Evolutionary conservation across 257 asterid species (phyloP).

Genomic region (Penstemon eatonii): DNA sequence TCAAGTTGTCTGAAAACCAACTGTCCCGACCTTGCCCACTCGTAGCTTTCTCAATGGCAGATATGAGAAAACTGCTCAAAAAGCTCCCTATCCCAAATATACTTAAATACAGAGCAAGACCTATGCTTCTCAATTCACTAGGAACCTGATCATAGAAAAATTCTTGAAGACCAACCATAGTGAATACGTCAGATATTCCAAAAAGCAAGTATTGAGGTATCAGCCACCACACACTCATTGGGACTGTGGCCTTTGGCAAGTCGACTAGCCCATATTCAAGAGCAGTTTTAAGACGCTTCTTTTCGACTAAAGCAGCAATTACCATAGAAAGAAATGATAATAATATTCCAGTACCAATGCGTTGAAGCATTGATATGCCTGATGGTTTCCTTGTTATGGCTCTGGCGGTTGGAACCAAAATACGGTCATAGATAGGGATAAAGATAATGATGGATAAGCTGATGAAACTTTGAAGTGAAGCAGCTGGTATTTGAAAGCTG

Average conservation of each 20-base stretch:
- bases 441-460: conserved; percentile 40
- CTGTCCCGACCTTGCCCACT: conserved; percentile 37
- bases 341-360: conserved; percentile 33
- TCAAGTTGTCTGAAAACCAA: conserved; percentile 66
- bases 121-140: conserved; percentile 47
- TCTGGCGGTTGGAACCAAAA: conserved; percentile 47
- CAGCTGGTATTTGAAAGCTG: conserved; percentile 52
- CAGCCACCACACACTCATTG: conserved; percentile 55
- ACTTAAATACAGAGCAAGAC: conserved; percentile 57
- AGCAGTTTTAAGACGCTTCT: conserved; percentile 37
- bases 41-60: conserved; percentile 44
- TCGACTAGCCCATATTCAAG: conserved; percentile 31
- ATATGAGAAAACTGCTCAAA: conserved; percentile 58
- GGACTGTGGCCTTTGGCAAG: conserved; percentile 38
- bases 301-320: conserved; percentile 40
- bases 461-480: conserved; percentile 49
- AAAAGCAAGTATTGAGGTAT: conserved; percentile 52
- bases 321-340: conserved; percentile 30
- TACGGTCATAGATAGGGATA: conserved; percentile 54
- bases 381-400: conserved; percentile 32
- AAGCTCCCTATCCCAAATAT: conserved; percentile 61
- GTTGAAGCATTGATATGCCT: conserved; percentile 41
- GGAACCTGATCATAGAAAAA: conserved; percentile 74
- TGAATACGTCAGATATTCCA: conserved; percentile 54
- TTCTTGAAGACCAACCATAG: conserved; percentile 63